Evolutionary conservation across 257 asterid genomes (phyloP).

Genomic region (Forsythia suspensa): DNA sequence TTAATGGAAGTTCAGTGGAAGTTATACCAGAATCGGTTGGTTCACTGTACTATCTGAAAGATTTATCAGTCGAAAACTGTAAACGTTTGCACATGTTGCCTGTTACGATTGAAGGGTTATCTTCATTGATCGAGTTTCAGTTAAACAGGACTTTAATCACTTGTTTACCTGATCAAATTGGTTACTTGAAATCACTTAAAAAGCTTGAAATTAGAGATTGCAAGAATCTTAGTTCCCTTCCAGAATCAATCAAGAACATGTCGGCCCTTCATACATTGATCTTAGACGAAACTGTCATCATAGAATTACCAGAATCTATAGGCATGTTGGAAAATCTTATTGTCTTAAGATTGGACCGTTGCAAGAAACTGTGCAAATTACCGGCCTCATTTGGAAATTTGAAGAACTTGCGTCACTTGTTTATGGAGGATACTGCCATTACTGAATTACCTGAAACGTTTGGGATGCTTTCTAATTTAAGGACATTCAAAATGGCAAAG

Average conservation of each 20-base stretch:
- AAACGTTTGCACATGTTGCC: constrained; percentile 11
- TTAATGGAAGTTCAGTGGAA: constrained; percentile 18
- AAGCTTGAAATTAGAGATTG: constrained; percentile 18
- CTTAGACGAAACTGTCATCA: constrained; percentile 19
- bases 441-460: constrained; percentile 31
- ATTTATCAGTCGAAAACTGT: constrained; percentile 23
- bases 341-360: constrained; percentile 10
- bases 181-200: constrained; percentile 23
- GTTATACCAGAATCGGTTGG: constrained; percentile 30
- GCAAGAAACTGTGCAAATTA: constrained; percentile 21
- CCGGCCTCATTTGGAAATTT: constrained; percentile 29
- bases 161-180: constrained; percentile 19
- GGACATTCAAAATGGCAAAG: constrained; percentile 25
- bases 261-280: constrained; percentile 23
- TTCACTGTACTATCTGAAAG: constrained; percentile 26
- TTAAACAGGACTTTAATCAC: constrained; percentile 18
- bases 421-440: constrained; percentile 24
- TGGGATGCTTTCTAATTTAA: constrained; percentile 31
- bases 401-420: constrained; percentile 28
- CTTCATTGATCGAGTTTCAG: constrained; percentile 27
- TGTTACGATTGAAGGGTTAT: constrained; percentile 14
- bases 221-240: constrained; percentile 17
- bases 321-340: constrained; percentile 24
- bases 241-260: constrained; percentile 23
- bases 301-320: constrained; percentile 29